Evolutionary conservation across 2,329 filamentous ascomycete genomes (phyloP), one percentile per base, ranked within the genome.

Genomic region (Tolypocladium sp.): DNA sequence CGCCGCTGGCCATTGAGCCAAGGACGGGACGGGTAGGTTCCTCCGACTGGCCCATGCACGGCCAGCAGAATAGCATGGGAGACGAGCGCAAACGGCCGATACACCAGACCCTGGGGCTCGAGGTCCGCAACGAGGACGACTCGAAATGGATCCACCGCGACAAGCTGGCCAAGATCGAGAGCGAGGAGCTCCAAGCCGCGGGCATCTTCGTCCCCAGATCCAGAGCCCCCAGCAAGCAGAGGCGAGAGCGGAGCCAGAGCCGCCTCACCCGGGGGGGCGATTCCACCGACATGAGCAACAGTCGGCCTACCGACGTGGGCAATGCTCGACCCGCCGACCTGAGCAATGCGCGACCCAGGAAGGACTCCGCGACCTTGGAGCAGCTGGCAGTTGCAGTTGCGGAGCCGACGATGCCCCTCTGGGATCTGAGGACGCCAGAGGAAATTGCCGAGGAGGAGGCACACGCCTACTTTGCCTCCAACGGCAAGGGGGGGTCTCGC

Each of bases 121-220:
- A 68, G 13, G 33, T 25, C 2, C 64, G 64, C 10, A 75, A 79
- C 40, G 74, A 78, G 40, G 86, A 88, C 61, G 80, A 84, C 61
- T 89, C 86, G 38, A 88, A 90, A 71, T 94, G 90, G 90, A 93
- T 94, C 66, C 90, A 94, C 69, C 80, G 90, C 59, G 90, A 94
- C 74, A 93, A 93, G 74, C 76, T 94, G 62, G 90, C 89, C 58
- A 84, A 84, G 69, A 94, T 93, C 65, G 90, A 94, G 74, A 93
- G 79, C 65, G 82, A 87, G 68, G 90, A 94, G 73, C 80, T 94
- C 62, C 88, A 91, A 70, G 89, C 89, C 60, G 89, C 89, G 8
- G 90, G 90, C 37, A 86, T 92, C 65, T 77, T 82, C 56, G 69
- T 88, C 61, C 79, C 85, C 63, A 75, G 78, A 66, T 68, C 81